phyloP scores from a whole-genome alignment of 495 filamentous ascomycete genomes.

The Penicillium manginii region DNA sequence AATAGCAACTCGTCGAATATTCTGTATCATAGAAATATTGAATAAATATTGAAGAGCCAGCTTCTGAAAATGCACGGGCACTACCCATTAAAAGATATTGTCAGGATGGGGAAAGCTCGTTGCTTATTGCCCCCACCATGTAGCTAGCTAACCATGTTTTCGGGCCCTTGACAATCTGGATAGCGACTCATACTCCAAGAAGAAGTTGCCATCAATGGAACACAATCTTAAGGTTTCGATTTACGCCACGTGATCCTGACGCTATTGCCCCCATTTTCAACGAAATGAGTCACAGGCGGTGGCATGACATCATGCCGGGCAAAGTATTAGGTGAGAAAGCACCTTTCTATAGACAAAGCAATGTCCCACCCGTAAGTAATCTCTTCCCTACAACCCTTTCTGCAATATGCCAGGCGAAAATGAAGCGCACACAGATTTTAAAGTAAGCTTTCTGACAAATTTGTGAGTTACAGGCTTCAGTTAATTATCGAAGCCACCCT shows the following conservation, averaged over 20 bases:
- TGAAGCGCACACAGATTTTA: not conserved
- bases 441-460: not conserved
- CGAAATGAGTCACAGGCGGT: not conserved
- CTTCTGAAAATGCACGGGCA: not conserved
- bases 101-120: not conserved
- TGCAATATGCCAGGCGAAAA: not conserved
- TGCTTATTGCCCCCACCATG: not conserved
- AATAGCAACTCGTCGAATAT: not conserved
- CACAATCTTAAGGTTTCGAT: not conserved
- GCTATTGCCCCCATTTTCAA: not conserved
- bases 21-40: slow-evolving; percentile 1
- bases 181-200: slow-evolving; percentile 2
- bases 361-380: not conserved
- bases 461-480: not conserved
- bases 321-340: not conserved
- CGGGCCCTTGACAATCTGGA: not conserved
- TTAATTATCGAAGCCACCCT: not conserved
- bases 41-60: not conserved
- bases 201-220: not conserved
- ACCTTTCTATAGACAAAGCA: not conserved
- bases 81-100: slow-evolving; percentile 1
- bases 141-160: slow-evolving; percentile 1
- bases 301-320: not conserved
- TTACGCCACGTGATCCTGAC: not conserved
- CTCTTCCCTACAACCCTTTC: not conserved